Percentiles rank a stretch among this genome's conserved stretches.
Conservation (phyloP, 75 land plant genomes). For the Cupressus sempervirens region DNA sequence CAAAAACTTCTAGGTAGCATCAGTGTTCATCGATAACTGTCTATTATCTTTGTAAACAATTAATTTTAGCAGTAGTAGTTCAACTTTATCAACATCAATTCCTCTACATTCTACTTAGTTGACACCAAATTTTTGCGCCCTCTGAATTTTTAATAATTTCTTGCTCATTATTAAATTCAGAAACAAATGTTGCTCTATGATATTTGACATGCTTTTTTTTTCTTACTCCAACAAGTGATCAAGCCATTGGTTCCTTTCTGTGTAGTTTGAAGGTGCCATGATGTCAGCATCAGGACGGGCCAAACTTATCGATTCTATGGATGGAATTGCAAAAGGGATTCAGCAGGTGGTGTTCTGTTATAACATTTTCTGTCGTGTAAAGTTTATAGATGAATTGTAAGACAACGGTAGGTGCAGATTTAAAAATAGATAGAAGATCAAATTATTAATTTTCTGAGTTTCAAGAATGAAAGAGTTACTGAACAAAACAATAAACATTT, state of each 20-base stretch:
- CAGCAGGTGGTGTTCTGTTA: conserved; percentile 29
- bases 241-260: neutral
- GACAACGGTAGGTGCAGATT: neutral
- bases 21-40: too few relatives aligned
- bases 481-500: neutral
- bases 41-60: too few relatives aligned
- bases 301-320: conserved; percentile 54
- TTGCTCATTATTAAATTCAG: neutral
- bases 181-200: neutral
- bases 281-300: conserved; percentile 23
- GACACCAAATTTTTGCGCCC: too few relatives aligned
- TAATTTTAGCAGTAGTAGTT: too few relatives aligned
- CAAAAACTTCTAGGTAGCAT: too few relatives aligned
- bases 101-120: too few relatives aligned
- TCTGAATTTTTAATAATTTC: neutral
- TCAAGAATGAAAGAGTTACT: neutral
- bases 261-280: conserved; percentile 56
- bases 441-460: neutral
- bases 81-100: too few relatives aligned
- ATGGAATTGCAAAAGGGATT: conserved; percentile 43
- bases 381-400: neutral
- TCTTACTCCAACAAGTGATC: neutral
- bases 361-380: neutral
- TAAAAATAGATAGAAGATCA: neutral
- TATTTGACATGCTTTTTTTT: neutral